Evolutionary conservation across 768 basidiomycete genomes (phyloP), one percentile per base, ranked within the genome.

Genomic region (Pisolithus microcarpus): DNA sequence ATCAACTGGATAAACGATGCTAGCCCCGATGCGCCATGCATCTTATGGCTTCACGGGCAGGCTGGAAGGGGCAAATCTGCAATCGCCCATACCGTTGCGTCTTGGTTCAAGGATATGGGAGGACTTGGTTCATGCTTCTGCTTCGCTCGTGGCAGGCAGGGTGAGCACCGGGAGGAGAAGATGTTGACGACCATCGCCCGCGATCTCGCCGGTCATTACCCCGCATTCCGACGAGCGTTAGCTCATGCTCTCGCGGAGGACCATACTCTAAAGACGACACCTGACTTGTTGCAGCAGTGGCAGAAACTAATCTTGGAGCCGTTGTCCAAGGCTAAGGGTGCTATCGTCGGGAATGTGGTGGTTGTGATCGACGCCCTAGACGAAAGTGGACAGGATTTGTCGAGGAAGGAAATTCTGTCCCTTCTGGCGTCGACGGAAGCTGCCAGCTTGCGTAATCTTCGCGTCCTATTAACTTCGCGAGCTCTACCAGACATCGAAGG

Each of bases 11-110:
- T 48, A 7, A 21, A 38, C 8, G 39, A 30, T 15, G 6, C 38
- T 16, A 23, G 24, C 37, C 15, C 16, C 7, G 19, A 26, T 13
- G 23, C 28, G 8, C 48, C 37, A 38, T 30, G 37, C 13, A 23
- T 48, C 8, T 44, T 44, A 3, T 44, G 43, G 43, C 43, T 44
- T 30, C 43, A 44, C 15, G 43, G 43, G 13, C 43, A 44, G 43
- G 43, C 26, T 5, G 43, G 43, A 5, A 44, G 26, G n/a, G 43
- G 43, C 5, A 49, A 49, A 28, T 42, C 48, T 18, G 48, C 39
- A 6, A 46, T 51, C 19, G 43, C 50, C 18, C 50, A 51, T 23
- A 51, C 50, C 2, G 46, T 51, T 9, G 48, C 48, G 1, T 21
- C 8, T 11, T 31, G 10, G 24, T 5, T 42, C 8, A 18, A 16